phyloP scores from a whole-genome alignment of 2,329 filamentous ascomycete species.

The Cyclaneusma minus region DNA sequence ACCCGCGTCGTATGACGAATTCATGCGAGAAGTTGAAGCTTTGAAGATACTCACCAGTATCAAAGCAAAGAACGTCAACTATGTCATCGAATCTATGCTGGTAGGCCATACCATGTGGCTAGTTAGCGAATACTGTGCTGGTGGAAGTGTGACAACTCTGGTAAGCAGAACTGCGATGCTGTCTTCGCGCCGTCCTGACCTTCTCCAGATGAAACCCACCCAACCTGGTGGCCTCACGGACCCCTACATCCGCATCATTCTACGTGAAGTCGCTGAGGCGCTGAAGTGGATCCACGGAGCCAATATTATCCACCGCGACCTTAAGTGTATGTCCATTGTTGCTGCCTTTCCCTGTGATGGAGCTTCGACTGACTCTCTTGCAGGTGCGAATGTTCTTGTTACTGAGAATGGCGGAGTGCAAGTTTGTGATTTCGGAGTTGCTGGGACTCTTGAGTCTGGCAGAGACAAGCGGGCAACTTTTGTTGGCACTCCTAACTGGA shows the following conservation, averaged over 20 bases:
- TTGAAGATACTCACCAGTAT: conserved; percentile 59
- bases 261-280: conserved; percentile 50
- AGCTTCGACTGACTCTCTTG: conserved; percentile 2
- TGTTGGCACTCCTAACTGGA: conserved; percentile 74
- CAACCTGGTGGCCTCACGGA: conserved; percentile 49
- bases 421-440: conserved; percentile 74
- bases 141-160: conserved; percentile 63
- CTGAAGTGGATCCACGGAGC: conserved; percentile 52
- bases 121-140: conserved; percentile 73
- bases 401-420: conserved; percentile 65
- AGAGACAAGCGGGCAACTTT: conserved; percentile 67
- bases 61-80: conserved; percentile 65
- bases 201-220: conserved; percentile 42
- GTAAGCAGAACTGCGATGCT: conserved; percentile 29
- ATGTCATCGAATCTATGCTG: conserved; percentile 63
- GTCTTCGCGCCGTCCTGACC: conserved; percentile 16
- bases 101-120: conserved; percentile 76
- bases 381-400: conserved; percentile 60
- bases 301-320: conserved; percentile 55
- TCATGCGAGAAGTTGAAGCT: conserved; percentile 52
- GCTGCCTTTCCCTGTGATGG: conserved; percentile 1
- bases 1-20: conserved; percentile 54
- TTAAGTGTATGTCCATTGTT: conserved; percentile 36
- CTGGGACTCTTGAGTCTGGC: conserved; percentile 60
- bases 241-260: conserved; percentile 53